Evolutionary conservation across 164 flowering plant species (phyloP).

Genomic region (Nymphaea colorata): DNA sequence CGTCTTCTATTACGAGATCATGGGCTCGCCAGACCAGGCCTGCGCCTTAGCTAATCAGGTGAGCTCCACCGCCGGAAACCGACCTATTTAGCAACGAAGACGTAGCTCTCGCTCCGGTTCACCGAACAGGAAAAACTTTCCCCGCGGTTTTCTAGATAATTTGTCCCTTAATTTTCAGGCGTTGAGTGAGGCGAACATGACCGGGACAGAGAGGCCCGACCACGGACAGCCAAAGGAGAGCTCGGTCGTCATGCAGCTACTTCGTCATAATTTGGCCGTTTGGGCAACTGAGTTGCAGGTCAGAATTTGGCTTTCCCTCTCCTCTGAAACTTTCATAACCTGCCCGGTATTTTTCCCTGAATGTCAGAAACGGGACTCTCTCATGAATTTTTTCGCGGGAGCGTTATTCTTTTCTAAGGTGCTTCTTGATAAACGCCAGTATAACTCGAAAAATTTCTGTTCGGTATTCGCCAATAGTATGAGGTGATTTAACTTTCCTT

Average conservation of each 20-base stretch:
- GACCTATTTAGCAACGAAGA: no score
- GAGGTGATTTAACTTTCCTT: no score
- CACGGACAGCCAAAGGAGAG: conserved; percentile 85
- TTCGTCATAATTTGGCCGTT: conserved; percentile 74
- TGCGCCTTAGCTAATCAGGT: conserved; percentile 85
- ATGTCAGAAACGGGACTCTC: no score
- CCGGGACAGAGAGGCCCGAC: conserved; percentile 68
- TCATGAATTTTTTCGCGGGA: no score
- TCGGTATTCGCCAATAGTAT: no score
- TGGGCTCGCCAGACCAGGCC: conserved; percentile 84
- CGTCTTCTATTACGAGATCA: conserved; percentile 79
- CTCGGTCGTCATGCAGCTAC: conserved; percentile 87
- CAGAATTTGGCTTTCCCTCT: no score
- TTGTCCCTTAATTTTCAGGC: conserved; percentile 26
- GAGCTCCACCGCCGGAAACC: neutral
- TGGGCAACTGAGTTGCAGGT: conserved; percentile 95
- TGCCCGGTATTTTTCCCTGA: neutral
- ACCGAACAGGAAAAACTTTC: no score
- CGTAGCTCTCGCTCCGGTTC: no score
- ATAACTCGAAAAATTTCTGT: no score
- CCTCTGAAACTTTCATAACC: neutral
- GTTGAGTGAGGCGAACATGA: conserved; percentile 62
- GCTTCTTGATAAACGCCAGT: no score
- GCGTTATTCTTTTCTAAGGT: no score
- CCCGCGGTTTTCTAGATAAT: no score